Percentiles rank a stretch among this genome's conserved stretches.
Evolutionary conservation across 2,329 filamentous ascomycete species (phyloP).

Genomic region (Fusarium sacchari): DNA sequence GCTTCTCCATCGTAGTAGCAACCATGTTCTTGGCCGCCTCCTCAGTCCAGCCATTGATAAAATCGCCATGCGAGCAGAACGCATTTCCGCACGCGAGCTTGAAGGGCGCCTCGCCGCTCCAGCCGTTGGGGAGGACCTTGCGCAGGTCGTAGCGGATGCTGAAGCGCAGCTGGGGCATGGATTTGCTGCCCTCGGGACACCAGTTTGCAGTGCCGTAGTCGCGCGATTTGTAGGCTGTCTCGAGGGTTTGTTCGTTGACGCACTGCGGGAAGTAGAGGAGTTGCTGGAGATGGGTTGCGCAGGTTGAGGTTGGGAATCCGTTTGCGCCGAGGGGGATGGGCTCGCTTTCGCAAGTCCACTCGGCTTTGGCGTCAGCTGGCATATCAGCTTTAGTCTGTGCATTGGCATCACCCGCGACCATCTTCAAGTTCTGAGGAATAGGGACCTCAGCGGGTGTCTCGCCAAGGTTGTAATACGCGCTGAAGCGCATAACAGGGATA

Average conservation of each 20-base stretch:
- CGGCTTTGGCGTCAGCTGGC: constrained; percentile 43
- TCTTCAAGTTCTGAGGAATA: constrained; percentile 55
- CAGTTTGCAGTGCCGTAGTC: constrained; percentile 40
- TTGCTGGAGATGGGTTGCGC: constrained; percentile 31
- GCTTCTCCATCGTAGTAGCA: constrained; percentile 47
- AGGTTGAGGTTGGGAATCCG: constrained; percentile 32
- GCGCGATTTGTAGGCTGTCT: constrained; percentile 36
- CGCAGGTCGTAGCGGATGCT: constrained; percentile 58
- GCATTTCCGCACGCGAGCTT: constrained; percentile 55
- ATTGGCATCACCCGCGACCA: constrained; percentile 53
- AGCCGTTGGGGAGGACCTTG: constrained; percentile 54
- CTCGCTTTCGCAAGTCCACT: constrained; percentile 49
- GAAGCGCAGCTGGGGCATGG: constrained; percentile 59
- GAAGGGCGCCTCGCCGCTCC: constrained; percentile 55
- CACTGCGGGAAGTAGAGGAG: constrained; percentile 41
- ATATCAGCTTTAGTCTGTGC: constrained; percentile 21
- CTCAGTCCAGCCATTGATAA: constrained; percentile 58
- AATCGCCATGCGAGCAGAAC: constrained; percentile 58
- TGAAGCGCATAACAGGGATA: constrained; percentile 52
- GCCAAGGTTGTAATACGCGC: constrained; percentile 57
- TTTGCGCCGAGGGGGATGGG: constrained; percentile 34
- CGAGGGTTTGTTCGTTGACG: constrained; percentile 37
- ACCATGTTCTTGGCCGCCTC: constrained; percentile 52
- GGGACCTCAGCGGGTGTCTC: constrained; percentile 52
- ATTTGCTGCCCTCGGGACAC: constrained; percentile 56